Percentiles rank a stretch among this genome's conserved stretches.
phyloP scores from a whole-genome alignment of 495 filamentous ascomycete species.

The Articulospora tetracladia region DNA sequence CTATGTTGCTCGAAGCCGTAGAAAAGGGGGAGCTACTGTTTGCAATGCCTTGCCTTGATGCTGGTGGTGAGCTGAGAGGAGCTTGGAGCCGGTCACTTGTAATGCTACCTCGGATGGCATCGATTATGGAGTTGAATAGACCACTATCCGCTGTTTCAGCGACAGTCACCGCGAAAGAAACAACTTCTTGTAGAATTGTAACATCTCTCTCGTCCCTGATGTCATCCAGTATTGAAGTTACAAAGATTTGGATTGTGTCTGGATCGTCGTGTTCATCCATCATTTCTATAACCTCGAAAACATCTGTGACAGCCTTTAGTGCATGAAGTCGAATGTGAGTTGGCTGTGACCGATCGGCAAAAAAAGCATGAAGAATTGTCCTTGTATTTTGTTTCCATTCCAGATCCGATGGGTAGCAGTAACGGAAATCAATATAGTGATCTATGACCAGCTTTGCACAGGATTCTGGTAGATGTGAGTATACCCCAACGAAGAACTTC shows the following conservation, averaged over 20 bases:
- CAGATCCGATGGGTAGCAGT: slow-evolving; percentile 66
- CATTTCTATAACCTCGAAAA: slow-evolving; percentile 56
- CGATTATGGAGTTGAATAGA: slow-evolving; percentile 50
- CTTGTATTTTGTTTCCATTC: slow-evolving; percentile 63
- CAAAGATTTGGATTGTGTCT: slow-evolving; percentile 35
- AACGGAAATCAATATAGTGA: slow-evolving; percentile 55
- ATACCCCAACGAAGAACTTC: slow-evolving; percentile 62
- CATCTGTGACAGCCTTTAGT: slow-evolving; percentile 63
- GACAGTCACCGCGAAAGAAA: slow-evolving; percentile 46
- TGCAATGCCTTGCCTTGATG: slow-evolving; percentile 15
- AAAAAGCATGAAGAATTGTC: slow-evolving; percentile 60
- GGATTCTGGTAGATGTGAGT: slow-evolving; percentile 52
- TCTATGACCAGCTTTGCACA: slow-evolving; percentile 54
- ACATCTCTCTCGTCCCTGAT: slow-evolving; percentile 53
- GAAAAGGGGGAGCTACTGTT: slow-evolving; percentile 8
- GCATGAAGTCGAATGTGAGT: slow-evolving; percentile 65
- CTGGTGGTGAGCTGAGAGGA: slow-evolving; percentile 25
- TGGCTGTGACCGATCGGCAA: slow-evolving; percentile 57
- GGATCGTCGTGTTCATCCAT: slow-evolving; percentile 47
- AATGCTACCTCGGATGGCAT: slow-evolving; percentile 41
- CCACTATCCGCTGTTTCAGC: slow-evolving; percentile 40
- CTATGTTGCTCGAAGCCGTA: not conserved
- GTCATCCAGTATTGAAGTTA: slow-evolving; percentile 41
- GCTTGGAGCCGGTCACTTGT: slow-evolving; percentile 34
- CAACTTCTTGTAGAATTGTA: slow-evolving; percentile 44